Evolutionary conservation across 2,329 filamentous ascomycete genomes (phyloP).

Genomic region (Talaromyces sp.): DNA sequence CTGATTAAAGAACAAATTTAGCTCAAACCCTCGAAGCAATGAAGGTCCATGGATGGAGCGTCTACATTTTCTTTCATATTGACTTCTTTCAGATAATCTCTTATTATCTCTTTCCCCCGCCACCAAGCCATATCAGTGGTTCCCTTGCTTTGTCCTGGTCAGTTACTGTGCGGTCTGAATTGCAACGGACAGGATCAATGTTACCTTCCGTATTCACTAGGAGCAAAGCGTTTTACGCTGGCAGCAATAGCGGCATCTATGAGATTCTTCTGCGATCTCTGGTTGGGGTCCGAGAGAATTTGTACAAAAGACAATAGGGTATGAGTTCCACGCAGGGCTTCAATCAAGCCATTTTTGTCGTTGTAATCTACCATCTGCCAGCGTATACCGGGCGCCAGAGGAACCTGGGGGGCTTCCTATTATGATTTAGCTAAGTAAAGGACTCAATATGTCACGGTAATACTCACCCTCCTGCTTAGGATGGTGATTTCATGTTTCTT

Average conservation of each 20-base stretch:
- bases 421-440: background rate
- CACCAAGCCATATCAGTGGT: background rate
- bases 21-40: background rate
- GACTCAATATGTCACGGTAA: background rate
- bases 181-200: background rate
- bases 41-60: background rate
- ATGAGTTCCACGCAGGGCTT: slow-evolving; percentile 1
- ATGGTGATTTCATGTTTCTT: slow-evolving; percentile 4
- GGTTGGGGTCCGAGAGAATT: background rate
- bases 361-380: slow-evolving; percentile 3
- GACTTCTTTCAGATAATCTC: slow-evolving; percentile 1
- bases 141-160: background rate
- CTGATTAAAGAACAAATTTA: background rate
- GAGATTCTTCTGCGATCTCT: slow-evolving; percentile 8
- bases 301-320: slow-evolving; percentile 9
- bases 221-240: slow-evolving; percentile 10
- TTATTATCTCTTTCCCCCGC: background rate
- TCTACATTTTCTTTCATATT: background rate
- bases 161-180: background rate
- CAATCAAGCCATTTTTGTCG: background rate
- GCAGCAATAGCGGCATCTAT: slow-evolving; percentile 7
- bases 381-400: background rate
- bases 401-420: background rate
- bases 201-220: slow-evolving; percentile 10
- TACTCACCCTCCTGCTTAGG: background rate